These are phyloP conservation scores for Chiua virens DNA, from an alignment of 768 basidiomycete species.

Conservation along the genomic window DNA sequence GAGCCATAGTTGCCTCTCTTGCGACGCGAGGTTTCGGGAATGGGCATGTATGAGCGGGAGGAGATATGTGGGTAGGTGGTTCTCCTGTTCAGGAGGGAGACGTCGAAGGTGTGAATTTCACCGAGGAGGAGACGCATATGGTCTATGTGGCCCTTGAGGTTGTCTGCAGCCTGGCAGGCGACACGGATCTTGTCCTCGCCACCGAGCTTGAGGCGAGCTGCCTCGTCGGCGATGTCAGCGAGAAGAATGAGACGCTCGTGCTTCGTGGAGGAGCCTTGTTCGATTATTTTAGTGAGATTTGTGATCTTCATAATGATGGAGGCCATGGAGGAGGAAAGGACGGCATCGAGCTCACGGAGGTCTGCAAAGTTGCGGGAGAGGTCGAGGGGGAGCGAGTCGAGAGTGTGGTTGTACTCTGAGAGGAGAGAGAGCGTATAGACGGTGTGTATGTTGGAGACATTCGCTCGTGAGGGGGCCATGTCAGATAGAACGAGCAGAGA, in stretches of 20 bases:
- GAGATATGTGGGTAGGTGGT: conserved; percentile 80
- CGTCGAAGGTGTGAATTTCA: conserved; percentile 63
- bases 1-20: conserved; percentile 57
- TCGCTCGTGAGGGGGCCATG: conserved; percentile 40
- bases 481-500: neutral
- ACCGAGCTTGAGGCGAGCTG: conserved; percentile 84
- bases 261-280: conserved; percentile 54
- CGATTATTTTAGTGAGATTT: conserved; percentile 72
- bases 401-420: conserved; percentile 84
- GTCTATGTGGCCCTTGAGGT: conserved; percentile 62
- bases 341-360: conserved; percentile 97
- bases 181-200: conserved; percentile 98
- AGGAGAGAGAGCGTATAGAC: conserved; percentile 70
- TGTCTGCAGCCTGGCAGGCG: conserved; percentile 88
- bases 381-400: conserved; percentile 91
- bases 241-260: conserved; percentile 84
- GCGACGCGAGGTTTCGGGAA: conserved; percentile 64
- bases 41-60: conserved; percentile 65
- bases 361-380: conserved; percentile 94
- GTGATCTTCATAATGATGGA: conserved; percentile 80
- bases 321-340: conserved; percentile 85
- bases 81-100: conserved; percentile 52
- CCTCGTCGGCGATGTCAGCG: conserved; percentile 93
- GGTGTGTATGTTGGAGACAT: conserved; percentile 35
- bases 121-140: conserved; percentile 65